Conservation (phyloP, 768 basidiomycete genomes). For the Tricholoma bakamatsutake region DNA sequence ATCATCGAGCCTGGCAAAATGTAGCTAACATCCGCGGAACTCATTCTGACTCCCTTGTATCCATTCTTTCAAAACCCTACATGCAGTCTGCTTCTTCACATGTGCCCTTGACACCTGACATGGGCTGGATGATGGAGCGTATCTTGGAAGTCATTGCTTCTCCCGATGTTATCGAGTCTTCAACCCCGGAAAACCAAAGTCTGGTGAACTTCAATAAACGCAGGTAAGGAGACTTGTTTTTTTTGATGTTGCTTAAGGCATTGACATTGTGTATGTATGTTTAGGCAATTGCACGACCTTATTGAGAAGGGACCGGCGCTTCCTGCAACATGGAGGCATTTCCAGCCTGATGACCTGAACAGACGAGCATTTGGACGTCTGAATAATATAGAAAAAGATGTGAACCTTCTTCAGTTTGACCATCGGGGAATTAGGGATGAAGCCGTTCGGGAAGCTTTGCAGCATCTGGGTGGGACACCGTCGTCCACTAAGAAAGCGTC, state of each 20-base stretch:
- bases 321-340: slow-evolving; percentile 35
- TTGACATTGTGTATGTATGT: slow-evolving; percentile 7
- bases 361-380: slow-evolving; percentile 70
- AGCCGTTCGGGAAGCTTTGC: slow-evolving; percentile 55
- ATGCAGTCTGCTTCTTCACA: slow-evolving; percentile 38
- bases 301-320: slow-evolving; percentile 48
- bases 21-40: slow-evolving; percentile 59
- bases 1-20: slow-evolving; percentile 72
- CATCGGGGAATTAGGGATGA: slow-evolving; percentile 72
- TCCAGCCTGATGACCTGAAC: slow-evolving; percentile 50
- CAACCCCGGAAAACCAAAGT: slow-evolving; percentile 44
- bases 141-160: slow-evolving; percentile 74
- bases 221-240: slow-evolving; percentile 39
- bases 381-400: slow-evolving; percentile 70
- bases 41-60: slow-evolving; percentile 53
- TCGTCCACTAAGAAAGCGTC: slow-evolving; percentile 44
- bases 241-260: slow-evolving; percentile 4
- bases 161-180: slow-evolving; percentile 60
- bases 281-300: slow-evolving; percentile 62
- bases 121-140: slow-evolving; percentile 80
- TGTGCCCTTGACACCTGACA: slow-evolving; percentile 61
- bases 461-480: slow-evolving; percentile 34
- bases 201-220: slow-evolving; percentile 82
- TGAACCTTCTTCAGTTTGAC: slow-evolving; percentile 57
- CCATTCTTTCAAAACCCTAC: slow-evolving; percentile 48